Evolutionary conservation across 257 asterid species (phyloP), one percentile per base, ranked within the genome.

Genomic region (Buddleja alternifolia): DNA sequence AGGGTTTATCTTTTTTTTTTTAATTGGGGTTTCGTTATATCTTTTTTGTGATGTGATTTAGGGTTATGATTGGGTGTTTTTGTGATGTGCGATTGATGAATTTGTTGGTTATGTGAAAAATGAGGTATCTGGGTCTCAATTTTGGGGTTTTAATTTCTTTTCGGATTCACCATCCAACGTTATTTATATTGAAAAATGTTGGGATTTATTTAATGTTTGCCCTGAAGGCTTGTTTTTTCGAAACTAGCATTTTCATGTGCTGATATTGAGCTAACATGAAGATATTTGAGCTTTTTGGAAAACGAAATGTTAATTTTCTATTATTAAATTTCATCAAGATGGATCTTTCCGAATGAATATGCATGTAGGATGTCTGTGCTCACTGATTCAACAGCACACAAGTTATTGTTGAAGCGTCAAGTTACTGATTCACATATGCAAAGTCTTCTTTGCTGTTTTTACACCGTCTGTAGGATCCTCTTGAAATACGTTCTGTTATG

Each of bases 1-100:
- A 36, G 78, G 65, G 44, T 39, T 15, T 63, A 47, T 17, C 12
- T 11, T 36, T 29, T 29, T 63, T 11, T 36, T 29, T 29, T 63
- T 59, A 37, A 7, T 66, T 40, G 20, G 66, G 32, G 14, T 11
- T 10, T 45, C 4, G 2, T 45, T 12, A n/a, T n/a, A 6, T 0
- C 15, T 19, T 7, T 42, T 15, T 48, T 14, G 3, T 21, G 0
- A 1, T 17, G 5, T 6, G 32, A 16, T 19, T 48, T 32, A 24
- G 10, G 23, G 46, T 61, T 59, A 17, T 25, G 1, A 44, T 62
- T 58, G 23, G 2, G n/a, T 53, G 21, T 7, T 50, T 14, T 36
- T 56, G 4, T 7, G 10, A 1, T 0, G 3, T 0, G 3, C 0
- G 8, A 34, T 37, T 29, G 24, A 3, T 46, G 8, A 8, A 8